phyloP scores from a whole-genome alignment of 2,329 filamentous ascomycete genomes.

The Aspergillus sp. region DNA sequence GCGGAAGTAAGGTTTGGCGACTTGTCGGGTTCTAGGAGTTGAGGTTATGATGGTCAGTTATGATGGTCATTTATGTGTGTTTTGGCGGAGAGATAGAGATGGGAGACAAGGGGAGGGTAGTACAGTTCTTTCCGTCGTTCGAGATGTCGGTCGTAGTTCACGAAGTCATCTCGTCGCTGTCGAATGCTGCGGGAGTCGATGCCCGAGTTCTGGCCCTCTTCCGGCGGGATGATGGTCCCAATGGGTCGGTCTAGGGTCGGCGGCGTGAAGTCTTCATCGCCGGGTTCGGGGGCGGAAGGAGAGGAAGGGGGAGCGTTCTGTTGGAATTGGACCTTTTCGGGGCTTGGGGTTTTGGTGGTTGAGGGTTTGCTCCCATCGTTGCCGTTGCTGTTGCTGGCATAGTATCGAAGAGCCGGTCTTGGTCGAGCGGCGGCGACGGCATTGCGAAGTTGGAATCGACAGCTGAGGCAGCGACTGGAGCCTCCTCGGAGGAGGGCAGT shows the following conservation, averaged over 20 bases:
- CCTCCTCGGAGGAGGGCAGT: slow-evolving; percentile 24
- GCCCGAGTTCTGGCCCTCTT: slow-evolving; percentile 77
- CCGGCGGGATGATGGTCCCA: slow-evolving; percentile 72
- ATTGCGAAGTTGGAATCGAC: slow-evolving; percentile 31
- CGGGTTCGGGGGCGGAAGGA: slow-evolving; percentile 23
- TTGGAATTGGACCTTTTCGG: slow-evolving; percentile 26
- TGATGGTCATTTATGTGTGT: slow-evolving; percentile 6
- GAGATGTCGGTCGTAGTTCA: slow-evolving; percentile 82
- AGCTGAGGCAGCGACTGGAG: slow-evolving; percentile 32
- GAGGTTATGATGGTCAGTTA: slow-evolving; percentile 6
- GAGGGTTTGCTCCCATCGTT: slow-evolving; percentile 11
- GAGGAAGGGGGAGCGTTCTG: slow-evolving; percentile 26
- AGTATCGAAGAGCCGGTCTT: slow-evolving; percentile 27
- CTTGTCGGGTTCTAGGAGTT: slow-evolving; percentile 63
- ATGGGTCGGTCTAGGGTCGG: slow-evolving; percentile 69
- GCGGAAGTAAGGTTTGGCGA: slow-evolving; percentile 88
- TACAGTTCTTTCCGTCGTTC: slow-evolving; percentile 73
- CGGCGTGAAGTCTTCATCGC: slow-evolving; percentile 50
- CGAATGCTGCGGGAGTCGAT: slow-evolving; percentile 65
- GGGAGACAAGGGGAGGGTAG: slow-evolving; percentile 22
- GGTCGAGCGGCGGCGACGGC: slow-evolving; percentile 19
- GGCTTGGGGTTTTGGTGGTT: slow-evolving; percentile 4
- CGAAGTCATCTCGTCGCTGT: slow-evolving; percentile 75
- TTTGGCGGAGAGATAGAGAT: neutral
- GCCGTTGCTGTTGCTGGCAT: slow-evolving; percentile 25